Evolutionary conservation across 2,329 filamentous ascomycete species (phyloP), one percentile per base, ranked within the genome.

Genomic region (Emericellopsis cladophorae): DNA sequence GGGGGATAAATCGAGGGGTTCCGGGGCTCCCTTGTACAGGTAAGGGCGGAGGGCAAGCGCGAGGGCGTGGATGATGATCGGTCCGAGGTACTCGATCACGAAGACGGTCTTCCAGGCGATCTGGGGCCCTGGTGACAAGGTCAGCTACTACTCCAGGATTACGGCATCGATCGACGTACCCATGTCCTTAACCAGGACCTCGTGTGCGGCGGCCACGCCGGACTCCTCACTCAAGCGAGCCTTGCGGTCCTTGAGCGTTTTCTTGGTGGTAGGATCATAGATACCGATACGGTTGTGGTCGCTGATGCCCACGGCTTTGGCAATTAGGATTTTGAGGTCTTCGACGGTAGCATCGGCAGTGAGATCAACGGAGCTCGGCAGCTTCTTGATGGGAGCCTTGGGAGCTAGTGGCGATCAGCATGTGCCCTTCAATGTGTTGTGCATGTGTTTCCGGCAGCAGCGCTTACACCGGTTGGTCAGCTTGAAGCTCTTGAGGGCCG

Each of bases 31-130:
- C 44, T 64, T 61, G 56, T 72, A 65, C 45, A 68, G 67, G 58
- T 82, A 79, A 21, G 83, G 78, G 38, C 88, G 84, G 42, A 84
- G 67, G 50, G 74, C 79, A 59, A 88, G 67, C 58, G 81, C 70
- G 51, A 85, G 68, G 36, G 77, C 75, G 66, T 95, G 89, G 65
- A 96, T 84, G 54, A 95, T 64, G 53, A 96, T 74, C 6, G 92
- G 92, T 4, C 92, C 92, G 49, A 92, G 65, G 62, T 98, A 98
- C 65, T 98, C 92, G 67, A 95, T 80, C 47, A 95, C 67, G 70
- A 90, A 98, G 60, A 96, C 90, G 45, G 86, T 92, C 48, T 79
- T 81, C 92, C 92, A 98, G 46, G 78, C 79, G 42, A 95, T 82
- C 62, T 98, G 92, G 38, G 81, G 76, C 14, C 92, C 88, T 94